These are phyloP conservation scores for Fusarium sambucinum DNA, from an alignment of 2,329 filamentous ascomycete species.

Conservation along the genomic window DNA sequence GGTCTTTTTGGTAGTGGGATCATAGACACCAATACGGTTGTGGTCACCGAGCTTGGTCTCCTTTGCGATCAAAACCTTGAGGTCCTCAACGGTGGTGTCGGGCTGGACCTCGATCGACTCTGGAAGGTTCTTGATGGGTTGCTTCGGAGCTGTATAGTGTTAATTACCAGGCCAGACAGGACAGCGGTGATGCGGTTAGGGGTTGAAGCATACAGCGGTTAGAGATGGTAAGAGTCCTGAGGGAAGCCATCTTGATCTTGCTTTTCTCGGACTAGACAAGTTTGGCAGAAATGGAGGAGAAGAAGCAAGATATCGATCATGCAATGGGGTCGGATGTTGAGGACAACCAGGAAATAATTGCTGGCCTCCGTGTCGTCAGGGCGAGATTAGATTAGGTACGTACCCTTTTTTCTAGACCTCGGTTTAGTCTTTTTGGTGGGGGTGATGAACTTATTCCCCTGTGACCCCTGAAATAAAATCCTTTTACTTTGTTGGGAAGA, in stretches of 20 bases:
- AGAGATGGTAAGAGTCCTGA: slow-evolving; percentile 58
- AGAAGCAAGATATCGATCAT: slow-evolving; percentile 4
- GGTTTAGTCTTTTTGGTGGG: slow-evolving; percentile 20
- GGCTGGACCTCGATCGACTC: slow-evolving; percentile 61
- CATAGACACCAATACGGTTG: slow-evolving; percentile 73
- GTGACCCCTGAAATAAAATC: slow-evolving; percentile 11
- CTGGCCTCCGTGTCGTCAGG: background rate
- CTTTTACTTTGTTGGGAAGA: slow-evolving; percentile 13
- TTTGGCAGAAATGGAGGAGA: slow-evolving; percentile 8
- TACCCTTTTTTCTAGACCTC: slow-evolving; percentile 27
- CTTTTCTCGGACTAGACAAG: slow-evolving; percentile 10
- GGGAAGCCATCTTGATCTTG: slow-evolving; percentile 47
- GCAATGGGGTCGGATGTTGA: slow-evolving; percentile 22
- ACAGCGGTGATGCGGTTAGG: background rate
- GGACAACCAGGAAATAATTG: slow-evolving; percentile 31
- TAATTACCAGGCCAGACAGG: background rate
- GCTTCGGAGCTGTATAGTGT: slow-evolving; percentile 56
- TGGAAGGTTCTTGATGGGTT: slow-evolving; percentile 68
- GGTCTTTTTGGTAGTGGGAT: slow-evolving; percentile 71
- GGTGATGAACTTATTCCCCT: slow-evolving; percentile 1
- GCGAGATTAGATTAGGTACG: slow-evolving; percentile 33
- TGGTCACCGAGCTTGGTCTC: slow-evolving; percentile 64
- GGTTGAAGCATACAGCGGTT: slow-evolving; percentile 53
- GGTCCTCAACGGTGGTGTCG: slow-evolving; percentile 69
- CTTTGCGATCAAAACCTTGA: slow-evolving; percentile 68